Evolutionary conservation across 2,329 filamentous ascomycete species (phyloP).

Genomic region (Venturia oleaginea): DNA sequence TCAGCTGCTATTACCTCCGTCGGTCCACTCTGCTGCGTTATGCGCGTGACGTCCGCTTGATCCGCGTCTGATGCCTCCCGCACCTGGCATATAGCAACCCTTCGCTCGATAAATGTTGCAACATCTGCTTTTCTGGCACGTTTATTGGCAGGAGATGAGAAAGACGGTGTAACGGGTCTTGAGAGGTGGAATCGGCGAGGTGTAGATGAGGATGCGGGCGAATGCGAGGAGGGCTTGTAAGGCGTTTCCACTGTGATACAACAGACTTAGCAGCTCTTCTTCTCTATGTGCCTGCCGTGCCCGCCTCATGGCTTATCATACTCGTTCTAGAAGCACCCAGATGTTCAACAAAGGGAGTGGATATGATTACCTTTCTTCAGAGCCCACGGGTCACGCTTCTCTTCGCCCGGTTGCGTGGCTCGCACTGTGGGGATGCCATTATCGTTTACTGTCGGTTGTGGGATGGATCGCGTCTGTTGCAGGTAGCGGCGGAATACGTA

Average conservation of each 20-base stretch:
- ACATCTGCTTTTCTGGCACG: conserved; percentile 9
- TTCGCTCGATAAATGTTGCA: conserved; percentile 10
- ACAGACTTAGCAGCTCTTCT: background rate
- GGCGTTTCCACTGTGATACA: background rate
- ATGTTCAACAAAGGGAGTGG: background rate
- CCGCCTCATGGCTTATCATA: background rate
- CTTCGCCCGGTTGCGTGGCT: conserved; percentile 9
- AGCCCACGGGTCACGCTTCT: conserved; percentile 11
- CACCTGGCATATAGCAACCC: background rate
- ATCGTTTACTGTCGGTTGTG: background rate
- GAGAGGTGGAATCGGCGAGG: conserved; percentile 7
- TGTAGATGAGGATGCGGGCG: background rate
- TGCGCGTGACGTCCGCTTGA: background rate
- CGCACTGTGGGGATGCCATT: conserved; percentile 11
- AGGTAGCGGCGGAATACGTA: conserved; percentile 10
- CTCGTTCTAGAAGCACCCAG: background rate
- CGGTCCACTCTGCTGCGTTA: conserved; percentile 1
- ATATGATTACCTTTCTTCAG: conserved; percentile 3
- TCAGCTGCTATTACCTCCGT: background rate
- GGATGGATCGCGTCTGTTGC: background rate
- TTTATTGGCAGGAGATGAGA: background rate
- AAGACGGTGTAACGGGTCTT: background rate
- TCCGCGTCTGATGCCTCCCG: background rate
- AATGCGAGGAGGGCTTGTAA: background rate
- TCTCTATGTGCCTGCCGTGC: background rate